These are phyloP conservation scores for Pseudomassariella vexata DNA, from an alignment of 2,329 filamentous ascomycete genomes.

Conservation along the genomic window DNA sequence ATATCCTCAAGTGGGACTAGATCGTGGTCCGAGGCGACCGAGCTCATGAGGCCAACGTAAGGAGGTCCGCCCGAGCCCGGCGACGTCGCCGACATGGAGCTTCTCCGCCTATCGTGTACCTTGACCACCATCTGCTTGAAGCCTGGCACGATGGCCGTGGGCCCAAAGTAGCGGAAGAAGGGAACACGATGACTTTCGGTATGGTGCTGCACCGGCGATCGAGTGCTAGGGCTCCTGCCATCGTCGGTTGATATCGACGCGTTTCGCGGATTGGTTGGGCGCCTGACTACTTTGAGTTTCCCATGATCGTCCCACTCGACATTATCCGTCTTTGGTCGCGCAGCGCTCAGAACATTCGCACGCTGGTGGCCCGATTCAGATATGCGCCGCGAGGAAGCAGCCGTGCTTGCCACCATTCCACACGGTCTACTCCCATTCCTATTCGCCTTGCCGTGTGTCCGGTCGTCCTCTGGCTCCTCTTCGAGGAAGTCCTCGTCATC, in stretches of 20 bases:
- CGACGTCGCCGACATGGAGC: conserved; percentile 52
- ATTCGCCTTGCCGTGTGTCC: conserved; percentile 21
- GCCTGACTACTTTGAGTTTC: conserved; percentile 12
- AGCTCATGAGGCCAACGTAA: conserved; percentile 29
- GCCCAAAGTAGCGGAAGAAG: conserved; percentile 87
- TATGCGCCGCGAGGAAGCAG: conserved; percentile 14
- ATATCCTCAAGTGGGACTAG: conserved; percentile 43
- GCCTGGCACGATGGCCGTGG: conserved; percentile 83
- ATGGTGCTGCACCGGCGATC: conserved; percentile 42
- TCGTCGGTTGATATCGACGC: conserved; percentile 35
- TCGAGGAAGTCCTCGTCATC: conserved; percentile 28
- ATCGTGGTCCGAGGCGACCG: conserved; percentile 37
- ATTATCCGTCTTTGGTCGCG: conserved; percentile 21
- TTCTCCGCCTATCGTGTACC: conserved; percentile 60
- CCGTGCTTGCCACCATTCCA: conserved; percentile 15
- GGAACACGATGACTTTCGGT: conserved; percentile 63
- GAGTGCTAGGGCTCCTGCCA: conserved; percentile 29
- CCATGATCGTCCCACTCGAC: conserved; percentile 24
- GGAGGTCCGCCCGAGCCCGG: conserved; percentile 33
- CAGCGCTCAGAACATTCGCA: conserved; percentile 14
- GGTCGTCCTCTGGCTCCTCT: conserved; percentile 22
- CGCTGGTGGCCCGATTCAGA: conserved; percentile 18
- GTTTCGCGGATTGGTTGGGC: conserved; percentile 22
- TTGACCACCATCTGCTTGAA: conserved; percentile 90
- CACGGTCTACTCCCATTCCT: conserved; percentile 16